A percentile compares a stretch with the other conserved stretches of the same genome.
Conservation (phyloP, 192 early-diverging fungal species). For the Backusella morwellensis region DNA sequence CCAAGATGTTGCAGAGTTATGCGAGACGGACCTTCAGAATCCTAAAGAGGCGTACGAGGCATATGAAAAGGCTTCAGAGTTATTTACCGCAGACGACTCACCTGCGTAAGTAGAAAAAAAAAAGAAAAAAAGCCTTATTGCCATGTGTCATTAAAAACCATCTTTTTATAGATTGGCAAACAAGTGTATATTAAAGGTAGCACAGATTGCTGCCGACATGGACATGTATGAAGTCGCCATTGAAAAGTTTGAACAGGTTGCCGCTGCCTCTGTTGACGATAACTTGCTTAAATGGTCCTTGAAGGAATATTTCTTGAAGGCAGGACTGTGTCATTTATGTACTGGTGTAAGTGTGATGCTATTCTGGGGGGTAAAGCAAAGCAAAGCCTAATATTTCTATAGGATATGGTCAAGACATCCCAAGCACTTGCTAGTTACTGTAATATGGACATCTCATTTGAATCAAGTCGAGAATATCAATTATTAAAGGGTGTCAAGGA, state of each 20-base stretch:
- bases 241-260: conserved; percentile 88
- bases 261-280: conserved; percentile 80
- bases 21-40: conserved; percentile 70
- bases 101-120: conserved; percentile 62
- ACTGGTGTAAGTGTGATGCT: conserved; percentile 50
- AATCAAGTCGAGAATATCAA: conserved; percentile 78
- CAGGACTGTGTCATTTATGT: conserved; percentile 87
- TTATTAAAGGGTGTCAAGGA: conserved; percentile 72
- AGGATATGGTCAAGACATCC: conserved; percentile 77
- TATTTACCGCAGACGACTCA: conserved; percentile 91
- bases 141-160: not conserved
- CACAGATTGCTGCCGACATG: conserved; percentile 83
- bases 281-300: conserved; percentile 93
- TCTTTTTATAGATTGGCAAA: conserved; percentile 70
- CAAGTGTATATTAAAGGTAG: conserved; percentile 90
- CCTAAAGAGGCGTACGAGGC: conserved; percentile 81
- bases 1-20: conserved; percentile 83
- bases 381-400: not conserved
- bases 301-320: conserved; percentile 96
- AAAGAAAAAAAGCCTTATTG: not conserved
- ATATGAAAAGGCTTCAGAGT: conserved; percentile 90
- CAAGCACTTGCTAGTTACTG: conserved; percentile 83
- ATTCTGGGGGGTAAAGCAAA: too few relatives aligned
- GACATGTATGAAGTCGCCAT: conserved; percentile 89
- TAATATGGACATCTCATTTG: conserved; percentile 87